Evolutionary conservation across 441 rosid genomes (phyloP), one percentile per base, ranked within the genome.

Genomic region (Eruca vesicaria): DNA sequence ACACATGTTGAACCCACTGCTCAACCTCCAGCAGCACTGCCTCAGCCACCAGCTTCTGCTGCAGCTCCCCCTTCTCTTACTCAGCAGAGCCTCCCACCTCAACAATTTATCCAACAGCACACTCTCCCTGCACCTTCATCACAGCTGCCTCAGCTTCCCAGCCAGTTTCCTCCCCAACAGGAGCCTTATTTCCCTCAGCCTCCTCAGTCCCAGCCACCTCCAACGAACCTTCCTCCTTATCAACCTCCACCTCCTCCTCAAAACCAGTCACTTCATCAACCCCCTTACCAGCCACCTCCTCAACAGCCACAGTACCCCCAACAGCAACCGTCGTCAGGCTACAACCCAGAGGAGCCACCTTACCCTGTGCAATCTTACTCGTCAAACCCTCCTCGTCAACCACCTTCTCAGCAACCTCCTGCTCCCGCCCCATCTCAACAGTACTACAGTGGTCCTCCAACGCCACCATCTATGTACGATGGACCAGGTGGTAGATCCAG

Each of bases 111-210:
- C 21, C 77, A 83, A 55, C 83, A 86, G 76, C 94, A 83, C 55
- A 86, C 71, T 73, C 72, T 82, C 68, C 83, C 81, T 5, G 82
- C 88, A 76, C 81, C 90, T 33, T 80, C 78, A 62, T 68, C 74
- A 21, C 74, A 78, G 16, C 48, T 16, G 21, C 73, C 83, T 78
- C 95, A 86, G 59, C 80, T 75, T 75, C 82, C 89, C 14, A 89
- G 66, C 70, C 95, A 89, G 79, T 92, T 90, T 28, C 80, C 82
- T 69, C 85, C 94, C 60, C 99, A 86, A 65, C 91, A 80, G 53
- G 99, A 92, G 35, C 79, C 91, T 63, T 94, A 90, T 82, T 87
- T 79, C 77, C 77, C 84, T 19, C 83, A 85, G 0, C 86, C 86
- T 10, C 81, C 78, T 70, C 98, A 91, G 77, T 60, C 79, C 74